phyloP scores from a whole-genome alignment of 768 basidiomycete genomes.

The Lactarius tabidus region DNA sequence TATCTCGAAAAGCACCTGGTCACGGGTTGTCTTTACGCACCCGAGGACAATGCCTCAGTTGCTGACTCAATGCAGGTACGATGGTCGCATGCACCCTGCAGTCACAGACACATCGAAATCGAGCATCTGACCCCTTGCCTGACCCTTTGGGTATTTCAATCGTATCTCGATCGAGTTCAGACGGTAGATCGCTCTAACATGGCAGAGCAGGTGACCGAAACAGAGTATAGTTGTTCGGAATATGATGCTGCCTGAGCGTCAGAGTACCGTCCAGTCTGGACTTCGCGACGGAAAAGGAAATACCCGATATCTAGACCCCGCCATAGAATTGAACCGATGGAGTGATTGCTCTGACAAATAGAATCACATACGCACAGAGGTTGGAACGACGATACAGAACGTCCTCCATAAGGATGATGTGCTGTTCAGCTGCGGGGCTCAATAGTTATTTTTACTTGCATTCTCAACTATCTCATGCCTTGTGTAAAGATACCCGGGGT shows the following conservation, averaged over 20 bases:
- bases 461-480: not conserved
- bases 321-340: not conserved
- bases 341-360: not conserved
- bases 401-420: constrained; percentile 99
- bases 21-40: not conserved
- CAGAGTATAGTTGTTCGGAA: too few species aligned
- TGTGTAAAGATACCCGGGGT: not conserved
- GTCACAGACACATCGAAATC: too few species aligned
- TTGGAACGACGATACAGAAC: too few species aligned
- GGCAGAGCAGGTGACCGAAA: too few species aligned
- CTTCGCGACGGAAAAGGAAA: not conserved
- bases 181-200: too few species aligned
- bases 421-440: constrained; percentile 84
- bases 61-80: too few species aligned
- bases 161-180: too few species aligned
- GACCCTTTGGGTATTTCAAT: not conserved
- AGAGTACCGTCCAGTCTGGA: not conserved
- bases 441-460: not conserved
- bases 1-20: not conserved
- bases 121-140: too few species aligned
- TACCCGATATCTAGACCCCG: not conserved
- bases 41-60: not conserved
- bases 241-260: not conserved
- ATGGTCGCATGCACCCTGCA: not conserved
- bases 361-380: not conserved